Base-by-base conservation (phyloP, 1,284 basidiomycete species). In the Ustilago bromivora region DNA sequence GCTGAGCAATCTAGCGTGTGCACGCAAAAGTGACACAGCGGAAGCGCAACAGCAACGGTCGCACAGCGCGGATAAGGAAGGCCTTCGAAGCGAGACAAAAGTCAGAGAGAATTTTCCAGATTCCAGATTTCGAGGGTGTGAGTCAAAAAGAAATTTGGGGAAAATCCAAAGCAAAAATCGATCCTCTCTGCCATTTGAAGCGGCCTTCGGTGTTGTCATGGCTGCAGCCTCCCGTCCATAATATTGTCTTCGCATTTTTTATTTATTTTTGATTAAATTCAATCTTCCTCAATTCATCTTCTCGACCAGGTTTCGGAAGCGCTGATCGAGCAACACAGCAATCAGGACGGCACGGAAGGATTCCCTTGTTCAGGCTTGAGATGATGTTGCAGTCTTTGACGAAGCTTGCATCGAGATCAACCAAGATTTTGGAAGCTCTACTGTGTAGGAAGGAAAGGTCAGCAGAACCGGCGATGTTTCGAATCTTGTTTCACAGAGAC, bases 1-100 rank as follows among this genome's bases (percentile, higher is more conserved):
- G 49, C 28, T 12, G 49, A 51, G 49, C 31, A 11, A 51, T 51
- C 15, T 51, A 51, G 49, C 49, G 49, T 51, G 49, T 51, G 49
- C 49, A 31, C 23, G 23, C 10, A 32, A 13, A n/a, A 6, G 49
- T 51, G 49, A 28, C 23, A 51, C 49, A 31, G 28, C 49, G 28
- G 49, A 51, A 51, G 49, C 47, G 47, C 47, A 49, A n/a, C 47
- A 49, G 12, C n/a, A n/a, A 5, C 2, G 47, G n/a, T 40, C 38
- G 28, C n/a, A 49, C 11, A 31, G 28, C 49, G 28, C 31, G 31
- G 49, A 51, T 31, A 8, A 11, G 31, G 49, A 51, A 31, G 28
- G 13, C 31, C 49, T 32, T 32, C 11, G 28, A 51, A 7, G 28
- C 49, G 49, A 51, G 49, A 51, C 49, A 51, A 13, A 46, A 46